A percentile compares a stretch with the other conserved stretches of the same genome.
Evolutionary conservation across 176 grass and related monocot genomes (phyloP).

Genomic region (Zoysia pacifica): DNA sequence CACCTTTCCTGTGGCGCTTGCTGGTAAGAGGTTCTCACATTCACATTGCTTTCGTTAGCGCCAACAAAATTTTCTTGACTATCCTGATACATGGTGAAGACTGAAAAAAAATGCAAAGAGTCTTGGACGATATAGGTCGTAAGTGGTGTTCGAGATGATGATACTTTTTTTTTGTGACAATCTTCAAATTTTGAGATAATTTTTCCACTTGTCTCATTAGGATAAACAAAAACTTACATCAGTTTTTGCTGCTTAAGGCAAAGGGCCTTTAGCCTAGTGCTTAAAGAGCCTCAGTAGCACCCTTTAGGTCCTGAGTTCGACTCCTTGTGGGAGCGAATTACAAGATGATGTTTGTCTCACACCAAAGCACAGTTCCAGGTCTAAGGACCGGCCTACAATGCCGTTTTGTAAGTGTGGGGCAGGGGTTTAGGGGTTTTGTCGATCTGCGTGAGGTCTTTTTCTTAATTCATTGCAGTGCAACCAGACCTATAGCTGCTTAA

Average conservation of each 20-base stretch:
- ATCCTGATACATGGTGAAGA: neutral
- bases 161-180: neutral
- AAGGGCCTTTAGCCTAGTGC: no score
- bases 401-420: no score
- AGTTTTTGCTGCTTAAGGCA: neutral
- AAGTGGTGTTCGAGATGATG: neutral
- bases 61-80: neutral
- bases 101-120: neutral
- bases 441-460: no score
- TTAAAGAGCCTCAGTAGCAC: no score
- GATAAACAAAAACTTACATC: neutral
- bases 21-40: slow-evolving; percentile 45
- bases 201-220: neutral
- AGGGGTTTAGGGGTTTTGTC: no score
- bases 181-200: neutral
- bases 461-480: no score
- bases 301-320: no score
- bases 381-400: no score
- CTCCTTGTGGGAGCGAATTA: no score
- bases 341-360: no score
- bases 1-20: slow-evolving; percentile 69
- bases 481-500: no score
- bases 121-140: neutral
- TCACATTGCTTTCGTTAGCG: neutral
- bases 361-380: no score